A percentile compares a stretch with the other conserved stretches of the same genome.
Evolutionary conservation across 1,139 yeast species (phyloP).

Genomic region (Suhomyces atakaporum): DNA sequence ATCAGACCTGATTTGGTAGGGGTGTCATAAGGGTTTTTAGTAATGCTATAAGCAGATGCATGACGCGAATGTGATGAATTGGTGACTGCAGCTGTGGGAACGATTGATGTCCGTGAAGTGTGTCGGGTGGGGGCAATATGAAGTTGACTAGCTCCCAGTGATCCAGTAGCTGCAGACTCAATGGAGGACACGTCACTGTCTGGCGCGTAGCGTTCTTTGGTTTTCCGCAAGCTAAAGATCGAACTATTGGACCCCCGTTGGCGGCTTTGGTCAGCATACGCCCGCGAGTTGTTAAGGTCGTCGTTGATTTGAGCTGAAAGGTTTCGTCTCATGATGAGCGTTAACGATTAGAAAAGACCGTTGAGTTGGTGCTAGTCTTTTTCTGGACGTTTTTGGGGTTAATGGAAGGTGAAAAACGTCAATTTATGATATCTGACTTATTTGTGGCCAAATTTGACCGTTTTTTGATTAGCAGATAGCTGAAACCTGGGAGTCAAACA

Average conservation of each 20-base stretch:
- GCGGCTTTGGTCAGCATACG: constrained; percentile 23
- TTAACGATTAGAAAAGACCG: no score
- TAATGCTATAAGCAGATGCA: constrained; percentile 42
- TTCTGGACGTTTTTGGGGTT: no score
- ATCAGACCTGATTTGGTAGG: constrained; percentile 12
- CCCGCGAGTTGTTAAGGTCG: constrained; percentile 36
- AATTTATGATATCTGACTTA: no score
- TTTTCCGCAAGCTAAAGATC: constrained; percentile 40
- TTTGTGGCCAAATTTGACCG: no score
- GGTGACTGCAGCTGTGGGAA: constrained; percentile 35
- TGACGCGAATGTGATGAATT: constrained; percentile 41
- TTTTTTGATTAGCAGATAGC: no score
- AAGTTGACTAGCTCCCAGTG: constrained; percentile 4
- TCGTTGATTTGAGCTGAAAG: constrained; percentile 30
- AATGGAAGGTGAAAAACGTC: no score
- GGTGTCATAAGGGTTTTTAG: constrained; percentile 35
- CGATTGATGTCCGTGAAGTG: no score
- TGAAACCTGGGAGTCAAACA: no score
- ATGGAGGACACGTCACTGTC: constrained; percentile 38
- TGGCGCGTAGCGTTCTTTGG: constrained; percentile 23
- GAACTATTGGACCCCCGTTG: constrained; percentile 42
- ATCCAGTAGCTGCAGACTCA: constrained; percentile 35
- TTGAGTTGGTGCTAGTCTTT: no score
- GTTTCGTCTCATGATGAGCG: constrained; percentile 14
- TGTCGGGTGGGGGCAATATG: constrained; percentile 9